phyloP scores from a whole-genome alignment of 108 stramenopile species.

The Stephanodiscus triporus region DNA sequence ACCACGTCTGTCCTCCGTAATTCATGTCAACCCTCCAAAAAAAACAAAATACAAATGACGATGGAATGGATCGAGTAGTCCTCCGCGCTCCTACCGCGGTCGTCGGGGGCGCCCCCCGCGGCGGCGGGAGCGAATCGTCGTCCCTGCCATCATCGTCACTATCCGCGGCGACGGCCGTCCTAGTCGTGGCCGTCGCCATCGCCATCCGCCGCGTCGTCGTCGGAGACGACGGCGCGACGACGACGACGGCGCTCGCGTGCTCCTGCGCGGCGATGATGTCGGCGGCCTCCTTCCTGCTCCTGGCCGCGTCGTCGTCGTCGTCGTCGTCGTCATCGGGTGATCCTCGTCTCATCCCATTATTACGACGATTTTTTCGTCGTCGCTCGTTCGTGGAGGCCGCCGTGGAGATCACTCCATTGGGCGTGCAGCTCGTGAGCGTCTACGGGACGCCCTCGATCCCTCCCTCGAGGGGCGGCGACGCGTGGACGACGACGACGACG shows the following conservation, averaged over 20 bases:
- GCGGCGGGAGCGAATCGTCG: background rate
- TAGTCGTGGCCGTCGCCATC: background rate
- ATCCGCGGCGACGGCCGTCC: background rate
- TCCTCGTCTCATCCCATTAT: too few species aligned
- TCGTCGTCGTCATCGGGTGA: background rate
- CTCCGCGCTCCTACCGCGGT: constrained; percentile 2
- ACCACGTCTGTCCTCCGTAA: too few species aligned
- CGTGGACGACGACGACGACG: background rate
- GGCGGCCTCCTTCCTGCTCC: background rate
- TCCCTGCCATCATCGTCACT: background rate
- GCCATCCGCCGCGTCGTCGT: background rate
- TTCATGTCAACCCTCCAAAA: too few species aligned
- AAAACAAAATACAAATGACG: too few species aligned
- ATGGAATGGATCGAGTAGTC: constrained; percentile 24
- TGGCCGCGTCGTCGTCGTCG: background rate
- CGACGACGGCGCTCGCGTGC: background rate
- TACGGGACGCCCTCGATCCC: constrained; percentile 3
- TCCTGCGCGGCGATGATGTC: too few species aligned
- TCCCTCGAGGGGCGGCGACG: background rate
- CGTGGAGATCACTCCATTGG: constrained; percentile 32
- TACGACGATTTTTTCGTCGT: too few species aligned
- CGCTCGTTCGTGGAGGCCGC: constrained; percentile 5
- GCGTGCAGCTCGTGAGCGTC: constrained; percentile 30
- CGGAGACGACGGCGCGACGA: background rate
- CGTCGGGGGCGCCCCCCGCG: too few species aligned